Base-by-base conservation (phyloP, 2,329 filamentous ascomycete genomes). In the Gaeumannomyces sp. region DNA sequence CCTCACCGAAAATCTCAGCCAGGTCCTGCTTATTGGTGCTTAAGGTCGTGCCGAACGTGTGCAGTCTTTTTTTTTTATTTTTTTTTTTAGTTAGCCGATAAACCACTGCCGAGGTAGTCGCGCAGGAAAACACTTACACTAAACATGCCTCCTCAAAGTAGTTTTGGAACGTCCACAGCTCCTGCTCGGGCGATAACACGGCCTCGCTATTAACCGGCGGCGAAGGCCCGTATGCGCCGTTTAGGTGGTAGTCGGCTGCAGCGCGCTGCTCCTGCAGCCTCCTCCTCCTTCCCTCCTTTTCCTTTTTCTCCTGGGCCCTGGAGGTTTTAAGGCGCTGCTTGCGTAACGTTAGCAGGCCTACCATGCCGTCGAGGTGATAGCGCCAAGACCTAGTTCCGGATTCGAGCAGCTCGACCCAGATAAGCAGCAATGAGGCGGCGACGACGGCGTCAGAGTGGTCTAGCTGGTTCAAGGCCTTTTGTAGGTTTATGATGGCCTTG, bases 401-500 rank as follows among this genome's bases (percentile, higher is more conserved):
- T 28, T 66, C 62, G 22, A 64, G 65, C 60, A 66, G 50, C 8
- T 66, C 65, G 16, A 64, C 38, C 65, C 63, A 64, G 14, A 64
- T 64, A 5, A 66, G 63, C 19, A 66, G 59, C 6, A 66, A 38
- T 7, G 45, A 56, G 3, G 60, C 45, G 7, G 62, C 65, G 10
- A 66, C 60, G 22, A 64, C 60, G 8, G 65, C 59, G 59, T 66
- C 65, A 13, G 53, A 57, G 29, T 60, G 53, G 60, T 64, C 63
- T 1, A 35, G 35, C 22, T 64, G 57, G n/a, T 56, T 50, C 16
- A 66, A 33, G 4, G 59, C 62, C 33, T 59, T 14, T 6, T 38
- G 60, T 27, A 66, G 63, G 38, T 60, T 50, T 28, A 58, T 19
- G 16, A 66, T 64, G 27, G 65, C 65, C 53, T 64, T 62, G 33